Conservation (phyloP, 2,329 filamentous ascomycete genomes). For the Epicoccum sorghinum region DNA sequence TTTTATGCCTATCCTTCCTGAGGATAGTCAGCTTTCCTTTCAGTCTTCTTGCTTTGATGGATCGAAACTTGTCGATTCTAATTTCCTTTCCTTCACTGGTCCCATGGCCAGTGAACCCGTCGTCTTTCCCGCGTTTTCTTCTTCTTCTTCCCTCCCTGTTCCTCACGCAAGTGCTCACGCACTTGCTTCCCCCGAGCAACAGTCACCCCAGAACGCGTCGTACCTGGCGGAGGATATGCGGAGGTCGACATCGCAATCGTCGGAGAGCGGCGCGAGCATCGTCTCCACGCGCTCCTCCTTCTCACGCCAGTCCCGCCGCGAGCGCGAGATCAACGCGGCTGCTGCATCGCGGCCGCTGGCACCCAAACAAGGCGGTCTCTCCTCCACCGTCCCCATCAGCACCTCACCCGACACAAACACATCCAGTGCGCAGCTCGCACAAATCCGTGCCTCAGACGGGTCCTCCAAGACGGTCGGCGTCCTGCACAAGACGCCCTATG, state of each 20-base stretch:
- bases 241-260: constrained; percentile 53
- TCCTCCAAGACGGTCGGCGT: constrained; percentile 60
- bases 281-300: constrained; percentile 51
- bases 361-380: constrained; percentile 46
- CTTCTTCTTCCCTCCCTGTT: constrained; percentile 36
- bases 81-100: constrained; percentile 41
- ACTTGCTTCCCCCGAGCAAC: constrained; percentile 38
- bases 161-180: constrained; percentile 38
- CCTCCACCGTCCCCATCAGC: too few relatives aligned
- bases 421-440: constrained; percentile 56
- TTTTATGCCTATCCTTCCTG: constrained; percentile 43
- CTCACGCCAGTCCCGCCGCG: constrained; percentile 56
- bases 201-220: constrained; percentile 29
- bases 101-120: constrained; percentile 46
- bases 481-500: constrained; percentile 60
- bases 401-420: constrained; percentile 15
- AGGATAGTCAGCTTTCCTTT: constrained; percentile 46
- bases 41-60: constrained; percentile 39
- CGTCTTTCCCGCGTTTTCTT: constrained; percentile 38
- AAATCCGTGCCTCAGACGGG: constrained; percentile 59
- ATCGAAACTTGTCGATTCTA: constrained; percentile 43
- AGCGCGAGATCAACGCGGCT: constrained; percentile 56
- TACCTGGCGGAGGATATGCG: constrained; percentile 57
- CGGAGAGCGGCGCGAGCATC: constrained; percentile 50
- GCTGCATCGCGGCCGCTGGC: constrained; percentile 57